Percentiles rank a stretch among this genome's conserved stretches.
These are phyloP conservation scores for Dicorynia guianensis DNA, from an alignment of 306 rosid genomes.

Conservation along the genomic window DNA sequence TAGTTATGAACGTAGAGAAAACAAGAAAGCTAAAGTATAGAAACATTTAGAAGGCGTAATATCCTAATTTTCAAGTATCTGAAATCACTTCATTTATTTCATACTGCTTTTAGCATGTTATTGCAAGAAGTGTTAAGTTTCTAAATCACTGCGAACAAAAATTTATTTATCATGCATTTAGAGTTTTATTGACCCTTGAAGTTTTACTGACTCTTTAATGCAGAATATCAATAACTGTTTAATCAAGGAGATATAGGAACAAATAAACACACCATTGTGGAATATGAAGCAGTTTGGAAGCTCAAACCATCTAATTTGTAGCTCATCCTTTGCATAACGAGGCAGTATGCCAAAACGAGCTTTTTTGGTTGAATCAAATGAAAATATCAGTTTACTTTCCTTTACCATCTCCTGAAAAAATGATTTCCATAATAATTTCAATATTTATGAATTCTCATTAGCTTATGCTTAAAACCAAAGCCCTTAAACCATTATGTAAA, in stretches of 20 bases:
- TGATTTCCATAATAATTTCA: conserved; percentile 21
- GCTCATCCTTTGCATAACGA: conserved; percentile 87
- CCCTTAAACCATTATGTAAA: conserved; percentile 7
- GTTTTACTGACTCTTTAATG: conserved; percentile 18
- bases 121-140: conserved; percentile 10
- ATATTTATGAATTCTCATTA: conserved; percentile 24
- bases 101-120: conserved; percentile 31
- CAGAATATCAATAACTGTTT: conserved; percentile 22
- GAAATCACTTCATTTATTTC: background rate
- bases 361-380: conserved; percentile 83
- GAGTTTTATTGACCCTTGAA: background rate
- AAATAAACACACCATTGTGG: conserved; percentile 75
- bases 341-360: conserved; percentile 96
- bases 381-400: conserved; percentile 73
- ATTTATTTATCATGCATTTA: background rate
- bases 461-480: conserved; percentile 7
- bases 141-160: conserved; percentile 10
- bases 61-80: conserved; percentile 13
- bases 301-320: conserved; percentile 88
- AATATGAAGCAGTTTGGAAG: conserved; percentile 96
- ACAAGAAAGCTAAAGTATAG: background rate
- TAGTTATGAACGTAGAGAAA: no score
- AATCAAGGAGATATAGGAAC: conserved; percentile 19
- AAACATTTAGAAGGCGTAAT: conserved; percentile 11
- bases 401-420: conserved; percentile 93